Base-by-base conservation (phyloP, 2,329 filamentous ascomycete species). In the Hypoxylon sp. region DNA sequence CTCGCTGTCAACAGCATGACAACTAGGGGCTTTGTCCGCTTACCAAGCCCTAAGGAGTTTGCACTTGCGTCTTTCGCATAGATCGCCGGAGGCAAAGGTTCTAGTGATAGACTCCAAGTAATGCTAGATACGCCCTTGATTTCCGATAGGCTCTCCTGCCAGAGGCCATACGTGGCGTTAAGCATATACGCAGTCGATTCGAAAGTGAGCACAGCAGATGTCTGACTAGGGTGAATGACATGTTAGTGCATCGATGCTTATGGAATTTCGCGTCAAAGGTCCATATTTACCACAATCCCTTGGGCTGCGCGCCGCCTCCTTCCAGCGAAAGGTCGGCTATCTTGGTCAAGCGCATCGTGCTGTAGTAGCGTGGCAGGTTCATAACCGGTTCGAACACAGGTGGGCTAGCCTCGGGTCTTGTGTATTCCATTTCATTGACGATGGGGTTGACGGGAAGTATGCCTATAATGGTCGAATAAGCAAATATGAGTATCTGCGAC, bases 31-130 rank as follows among this genome's bases (percentile, higher is more conserved):
- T 53, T 46, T 5, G 30, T 47, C 15, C 66, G 49, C 4, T 54
- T 32, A 5, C 28, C 41, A 7, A 68, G 56, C 4, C 66, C 64
- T 24, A 68, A 30, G 1, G 61, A 19, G 30, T 68, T 67, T 0
- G 13, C 8, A 4, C 10, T 30, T 6, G 63, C 51, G 4, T 11
- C 30, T 5, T 55, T 49, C 7, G 43, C 37, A 32, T 68, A 71
- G 26, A 71, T 64, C 0, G 30, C 47, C 3, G 62, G 68, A 3
- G 69, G 68, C 6, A 70, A 41, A 2, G 68, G 68, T 28, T 71
- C 69, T 7, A 70, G 43, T 4, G 53, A 53, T 0, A 71, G 10
- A 10, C 44, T 17, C 61, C 59, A 71, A 11, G 32, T 47, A 19
- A 71, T 57, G 17, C 55, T 44, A 7, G 48, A n/a, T 2, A 68